Conservation (phyloP, 106 monocot species). For the Dendrobium catenatum region DNA sequence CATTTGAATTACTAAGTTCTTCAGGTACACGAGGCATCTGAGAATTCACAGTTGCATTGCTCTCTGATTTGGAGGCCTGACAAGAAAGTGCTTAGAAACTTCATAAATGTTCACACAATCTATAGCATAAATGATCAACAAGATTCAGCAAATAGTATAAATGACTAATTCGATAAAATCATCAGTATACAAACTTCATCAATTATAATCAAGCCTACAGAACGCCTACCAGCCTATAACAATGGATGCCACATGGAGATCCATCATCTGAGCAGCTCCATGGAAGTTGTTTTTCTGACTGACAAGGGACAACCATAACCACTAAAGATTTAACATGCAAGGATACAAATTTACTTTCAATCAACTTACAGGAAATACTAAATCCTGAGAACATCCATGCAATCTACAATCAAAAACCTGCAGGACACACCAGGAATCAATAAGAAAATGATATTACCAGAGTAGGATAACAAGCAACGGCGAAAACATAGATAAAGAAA, state of each 20-base stretch:
- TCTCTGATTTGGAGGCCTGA: constrained; percentile 52
- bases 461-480: neutral
- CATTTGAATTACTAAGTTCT: constrained; percentile 39
- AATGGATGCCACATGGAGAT: constrained; percentile 64
- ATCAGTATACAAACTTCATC: neutral
- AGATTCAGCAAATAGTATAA: neutral
- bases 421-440: constrained; percentile 2
- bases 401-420: constrained; percentile 98
- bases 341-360: constrained; percentile 4
- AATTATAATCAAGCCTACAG: neutral
- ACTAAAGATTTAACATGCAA: neutral
- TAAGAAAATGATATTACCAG: neutral
- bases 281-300: constrained; percentile 84
- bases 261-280: constrained; percentile 66
- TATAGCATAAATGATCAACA: neutral
- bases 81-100: neutral
- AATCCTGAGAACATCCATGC: constrained; percentile 98
- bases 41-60: constrained; percentile 25
- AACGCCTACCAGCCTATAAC: constrained; percentile 53
- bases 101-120: neutral
- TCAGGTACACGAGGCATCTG: constrained; percentile 24
- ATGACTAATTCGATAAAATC: neutral
- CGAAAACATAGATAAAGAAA: constrained; percentile 6
- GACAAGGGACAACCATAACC: constrained; percentile 17
- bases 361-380: constrained; percentile 92